phyloP scores from a whole-genome alignment of 2,329 filamentous ascomycete species.

The Epichloe uncinata region DNA sequence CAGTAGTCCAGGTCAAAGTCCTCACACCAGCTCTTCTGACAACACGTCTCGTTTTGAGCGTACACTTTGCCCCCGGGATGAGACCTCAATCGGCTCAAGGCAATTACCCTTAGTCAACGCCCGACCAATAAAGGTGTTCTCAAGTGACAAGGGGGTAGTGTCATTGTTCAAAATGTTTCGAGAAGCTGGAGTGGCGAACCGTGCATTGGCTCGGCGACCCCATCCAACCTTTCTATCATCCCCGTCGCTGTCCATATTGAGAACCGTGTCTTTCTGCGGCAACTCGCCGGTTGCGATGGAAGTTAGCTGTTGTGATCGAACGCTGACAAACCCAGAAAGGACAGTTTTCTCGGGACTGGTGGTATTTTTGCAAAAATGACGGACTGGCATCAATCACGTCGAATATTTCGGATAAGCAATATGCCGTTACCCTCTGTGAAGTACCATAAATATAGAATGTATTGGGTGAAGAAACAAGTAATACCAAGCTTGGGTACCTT shows the following conservation, averaged over 20 bases:
- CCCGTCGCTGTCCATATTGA: slow-evolving; percentile 9
- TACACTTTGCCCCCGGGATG: background rate
- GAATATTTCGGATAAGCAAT: slow-evolving; percentile 5
- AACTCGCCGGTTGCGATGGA: slow-evolving; percentile 9
- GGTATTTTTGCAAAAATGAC: slow-evolving; percentile 4
- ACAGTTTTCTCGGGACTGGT: slow-evolving; percentile 7
- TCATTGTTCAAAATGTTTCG: slow-evolving; percentile 8
- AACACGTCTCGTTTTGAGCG: background rate
- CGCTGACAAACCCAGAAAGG: slow-evolving; percentile 15
- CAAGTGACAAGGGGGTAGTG: slow-evolving; percentile 1
- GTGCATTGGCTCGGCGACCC: slow-evolving; percentile 14
- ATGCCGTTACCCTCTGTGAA: slow-evolving; percentile 5
- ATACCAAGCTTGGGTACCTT: background rate
- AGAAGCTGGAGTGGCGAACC: slow-evolving; percentile 14
- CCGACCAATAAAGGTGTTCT: slow-evolving; percentile 5
- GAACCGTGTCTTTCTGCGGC: background rate
- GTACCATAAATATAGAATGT: slow-evolving; percentile 1
- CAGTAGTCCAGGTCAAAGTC: background rate
- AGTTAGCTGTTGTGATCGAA: slow-evolving; percentile 17
- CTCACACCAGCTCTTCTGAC: background rate
- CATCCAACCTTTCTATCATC: slow-evolving; percentile 16
- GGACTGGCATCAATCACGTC: slow-evolving; percentile 3
- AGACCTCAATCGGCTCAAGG: slow-evolving; percentile 2
- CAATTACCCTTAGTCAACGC: slow-evolving; percentile 4
- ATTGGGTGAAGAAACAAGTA: background rate